Evolutionary conservation across 108 stramenopile species (phyloP).

Genomic region (Pseudonitzschia multistriata): DNA sequence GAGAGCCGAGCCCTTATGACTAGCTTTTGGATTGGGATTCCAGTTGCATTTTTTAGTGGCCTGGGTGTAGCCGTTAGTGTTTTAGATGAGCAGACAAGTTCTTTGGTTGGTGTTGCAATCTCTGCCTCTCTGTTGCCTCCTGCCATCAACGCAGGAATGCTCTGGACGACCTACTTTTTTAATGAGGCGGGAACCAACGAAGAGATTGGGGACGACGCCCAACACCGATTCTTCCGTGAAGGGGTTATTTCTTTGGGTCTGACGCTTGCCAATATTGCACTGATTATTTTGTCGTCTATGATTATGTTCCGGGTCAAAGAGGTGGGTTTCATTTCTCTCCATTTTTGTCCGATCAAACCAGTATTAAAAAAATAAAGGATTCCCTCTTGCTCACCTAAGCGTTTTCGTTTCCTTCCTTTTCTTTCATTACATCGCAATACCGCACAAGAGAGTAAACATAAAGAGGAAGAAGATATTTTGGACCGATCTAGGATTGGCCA

Average conservation of each 20-base stretch:
- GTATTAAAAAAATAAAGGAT: no score
- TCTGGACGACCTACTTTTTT: not conserved
- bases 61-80: slow-evolving; percentile 85
- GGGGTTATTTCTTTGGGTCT: not conserved
- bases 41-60: slow-evolving; percentile 81
- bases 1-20: slow-evolving; percentile 39
- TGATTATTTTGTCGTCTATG: slow-evolving; percentile 57
- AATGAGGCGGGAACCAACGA: not conserved
- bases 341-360: not conserved
- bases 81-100: slow-evolving; percentile 69
- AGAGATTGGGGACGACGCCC: no score
- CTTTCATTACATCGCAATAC: no score
- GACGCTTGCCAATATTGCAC: slow-evolving; percentile 15
- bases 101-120: slow-evolving; percentile 87
- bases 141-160: slow-evolving; percentile 29
- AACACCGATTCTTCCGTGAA: not conserved
- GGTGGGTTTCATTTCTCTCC: not conserved
- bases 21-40: slow-evolving; percentile 58
- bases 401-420: not conserved
- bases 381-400: not conserved
- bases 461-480: slow-evolving; percentile 23
- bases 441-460: slow-evolving; percentile 18
- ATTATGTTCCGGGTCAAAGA: slow-evolving; percentile 56
- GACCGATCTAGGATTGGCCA: slow-evolving; percentile 22
- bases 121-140: slow-evolving; percentile 87